Evolutionary conservation across 2,329 filamentous ascomycete genomes (phyloP), one percentile per base, ranked within the genome.

Genomic region (Calonectria pseudoreteaudii): DNA sequence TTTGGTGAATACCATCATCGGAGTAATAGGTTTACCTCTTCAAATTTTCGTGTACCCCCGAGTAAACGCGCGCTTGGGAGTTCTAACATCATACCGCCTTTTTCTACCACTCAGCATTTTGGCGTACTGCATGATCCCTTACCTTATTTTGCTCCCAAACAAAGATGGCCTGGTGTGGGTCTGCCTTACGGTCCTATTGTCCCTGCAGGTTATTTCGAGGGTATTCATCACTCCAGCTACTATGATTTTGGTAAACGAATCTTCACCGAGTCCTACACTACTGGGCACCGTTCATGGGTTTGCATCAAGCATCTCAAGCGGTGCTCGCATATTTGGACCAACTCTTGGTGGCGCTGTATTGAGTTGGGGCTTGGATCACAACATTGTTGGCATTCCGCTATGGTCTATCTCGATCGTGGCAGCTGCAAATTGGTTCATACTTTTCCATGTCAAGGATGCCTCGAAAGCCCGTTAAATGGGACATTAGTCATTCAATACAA

Each of bases 211-310:
- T 28, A 47, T 80, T 30, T 74, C 79, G 13, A 62, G 79, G 16
- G 76, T 74, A 3, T 81, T 81, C 64, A 74, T 80, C 41, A 77
- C 66, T 28, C 80, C 78, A 23, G 79, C 79, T 13, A 77, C 80
- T 1, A 75, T 80, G 11, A 76, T 81, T 70, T 50, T 81, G 30
- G 77, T 81, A 47, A 80, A 81, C 60, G 78, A 80, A 10, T 78
- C 71, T 2, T 77, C 79, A 2, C 78, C 80, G 6, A 74, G 70
- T 28, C 79, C 75, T 5, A 70, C 65, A 8, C 52, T 77, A 16
- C 74, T 81, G 16, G 77, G 78, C 2, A 81, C 78, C 3, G 71
- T 81, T 5, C 78, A 81, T 26, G 79, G 80, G 7, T n/a, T 81
- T 31, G 79, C 79, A 11, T 75, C 73, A 26, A 81, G 78, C 60